Evolutionary conservation across 2,329 filamentous ascomycete species (phyloP).

Genomic region (Teratosphaeriaceae sp.): DNA sequence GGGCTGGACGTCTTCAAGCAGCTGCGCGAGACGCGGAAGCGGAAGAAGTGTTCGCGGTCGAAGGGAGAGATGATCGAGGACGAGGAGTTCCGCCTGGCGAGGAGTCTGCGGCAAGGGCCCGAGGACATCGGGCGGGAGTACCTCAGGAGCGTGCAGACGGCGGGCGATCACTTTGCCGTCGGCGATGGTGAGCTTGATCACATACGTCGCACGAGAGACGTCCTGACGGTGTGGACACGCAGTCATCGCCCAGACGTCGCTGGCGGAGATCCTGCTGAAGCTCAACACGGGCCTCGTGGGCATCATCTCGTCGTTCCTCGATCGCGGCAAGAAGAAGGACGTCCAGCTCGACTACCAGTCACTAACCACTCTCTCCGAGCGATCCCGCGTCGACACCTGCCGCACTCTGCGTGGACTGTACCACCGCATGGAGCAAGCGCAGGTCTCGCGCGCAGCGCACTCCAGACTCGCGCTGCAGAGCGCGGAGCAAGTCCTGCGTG

Average conservation of each 20-base stretch:
- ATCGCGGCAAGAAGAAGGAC: conserved; percentile 28
- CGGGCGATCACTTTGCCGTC: conserved; percentile 34
- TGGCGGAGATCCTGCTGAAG: conserved; percentile 39
- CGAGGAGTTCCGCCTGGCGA: conserved; percentile 34
- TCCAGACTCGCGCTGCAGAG: background rate
- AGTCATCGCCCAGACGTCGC: conserved; percentile 40
- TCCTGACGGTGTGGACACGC: conserved; percentile 18
- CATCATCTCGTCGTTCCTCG: conserved; percentile 40
- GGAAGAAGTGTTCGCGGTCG: conserved; percentile 12
- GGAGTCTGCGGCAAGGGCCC: conserved; percentile 35
- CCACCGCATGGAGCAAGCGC: conserved; percentile 13
- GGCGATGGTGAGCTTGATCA: conserved; percentile 36
- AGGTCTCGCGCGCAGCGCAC: background rate
- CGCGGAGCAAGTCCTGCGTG: background rate
- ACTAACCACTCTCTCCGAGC: conserved; percentile 40
- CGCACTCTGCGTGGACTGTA: conserved; percentile 36
- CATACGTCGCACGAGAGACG: background rate
- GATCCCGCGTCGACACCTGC: conserved; percentile 39
- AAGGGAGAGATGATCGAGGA: conserved; percentile 16
- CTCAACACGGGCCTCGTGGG: conserved; percentile 42
- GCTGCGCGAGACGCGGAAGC: conserved; percentile 27
- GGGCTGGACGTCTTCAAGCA: conserved; percentile 41
- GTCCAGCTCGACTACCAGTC: conserved; percentile 36
- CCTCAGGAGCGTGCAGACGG: conserved; percentile 30
- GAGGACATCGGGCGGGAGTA: conserved; percentile 39